These are phyloP conservation scores for Colletotrichum tofieldiae DNA, from an alignment of 2,329 filamentous ascomycete genomes.

Conservation along the genomic window DNA sequence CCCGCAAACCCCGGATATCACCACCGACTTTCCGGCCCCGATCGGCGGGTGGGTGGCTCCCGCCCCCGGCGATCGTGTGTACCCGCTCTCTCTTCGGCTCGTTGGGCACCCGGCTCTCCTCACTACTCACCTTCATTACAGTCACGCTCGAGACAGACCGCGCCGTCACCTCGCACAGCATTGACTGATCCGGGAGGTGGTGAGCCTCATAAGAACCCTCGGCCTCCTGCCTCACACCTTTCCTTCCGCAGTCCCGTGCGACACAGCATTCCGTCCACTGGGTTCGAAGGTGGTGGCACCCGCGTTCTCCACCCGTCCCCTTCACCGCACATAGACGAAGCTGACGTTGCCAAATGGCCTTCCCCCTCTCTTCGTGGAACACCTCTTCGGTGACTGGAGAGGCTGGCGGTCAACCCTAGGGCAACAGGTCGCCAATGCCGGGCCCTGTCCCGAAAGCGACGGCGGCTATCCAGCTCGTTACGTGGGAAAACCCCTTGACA, in stretches of 20 bases:
- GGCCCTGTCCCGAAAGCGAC: conserved; percentile 4
- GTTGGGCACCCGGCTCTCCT: conserved; percentile 31
- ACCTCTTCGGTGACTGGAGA: neutral
- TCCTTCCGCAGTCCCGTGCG: conserved; percentile 55
- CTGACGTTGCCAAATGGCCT: conserved; percentile 2
- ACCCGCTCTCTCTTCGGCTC: conserved; percentile 44
- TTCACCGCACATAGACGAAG: conserved; percentile 2
- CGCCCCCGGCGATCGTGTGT: neutral
- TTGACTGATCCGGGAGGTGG: conserved; percentile 56
- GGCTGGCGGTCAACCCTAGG: neutral
- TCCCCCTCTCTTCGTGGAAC: neutral
- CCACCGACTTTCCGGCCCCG: neutral
- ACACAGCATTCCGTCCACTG: conserved; percentile 57
- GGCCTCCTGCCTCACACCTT: conserved; percentile 57
- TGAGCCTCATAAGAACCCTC: conserved; percentile 59
- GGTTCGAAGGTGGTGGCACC: conserved; percentile 4
- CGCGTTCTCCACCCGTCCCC: neutral
- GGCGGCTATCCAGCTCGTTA: conserved; percentile 9
- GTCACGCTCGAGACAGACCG: conserved; percentile 51
- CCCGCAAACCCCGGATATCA: neutral
- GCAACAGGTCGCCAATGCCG: neutral
- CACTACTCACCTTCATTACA: neutral
- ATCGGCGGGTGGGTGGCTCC: neutral
- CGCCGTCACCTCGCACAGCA: conserved; percentile 58
- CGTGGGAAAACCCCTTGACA: conserved; percentile 8